Base-by-base conservation (phyloP, 2,329 filamentous ascomycete species). In the Arthroderma sp. region DNA sequence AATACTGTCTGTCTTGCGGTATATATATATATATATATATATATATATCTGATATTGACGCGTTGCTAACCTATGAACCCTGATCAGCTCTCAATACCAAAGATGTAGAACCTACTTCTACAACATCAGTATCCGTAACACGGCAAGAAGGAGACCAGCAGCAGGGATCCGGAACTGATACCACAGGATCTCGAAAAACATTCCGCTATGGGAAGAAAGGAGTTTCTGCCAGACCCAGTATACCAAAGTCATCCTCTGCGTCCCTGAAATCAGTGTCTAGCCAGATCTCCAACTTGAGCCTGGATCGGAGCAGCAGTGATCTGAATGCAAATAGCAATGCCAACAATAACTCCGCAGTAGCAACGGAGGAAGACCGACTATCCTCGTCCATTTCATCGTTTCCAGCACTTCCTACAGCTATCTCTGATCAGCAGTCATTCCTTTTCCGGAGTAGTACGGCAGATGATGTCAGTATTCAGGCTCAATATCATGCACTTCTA, bases 401-500 rank as follows among this genome's bases (percentile, higher is more conserved):
- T 25, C 47, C 47, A 15, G 15, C 47, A 6, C 1, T 51, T 17
- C 47, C 23, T n/a, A 15, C 47, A 51, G 15, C 8, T 25, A 19
- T 15, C 6, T 19, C 28, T 19, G 47, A 51, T 15, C 47, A 25
- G 19, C 47, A 51, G 23, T 19, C 23, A 25, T 51, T 31, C 19
- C 47, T 31, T 13, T 51, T 51, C 25, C 47, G 28, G 5, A 51
- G 28, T 17, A 51, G 47, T 17, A 51, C 23, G 6, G 28, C 35
- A 13, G 44, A 17, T 25, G 61, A 61, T 28, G 56, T 58, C 7
- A 51, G 23, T 49, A 28, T 51, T 21, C 56, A 60, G 39, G 56
- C 64, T 21, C 70, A 71, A 39, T 44, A 55, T 28, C 61, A 67
- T 52, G 64, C 61, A 47, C 66, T 94, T 6, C 73, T 93, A 28